These are phyloP conservation scores for Blastocystis sp. DNA, from an alignment of 352 stramenopile genomes.

Conservation along the genomic window DNA sequence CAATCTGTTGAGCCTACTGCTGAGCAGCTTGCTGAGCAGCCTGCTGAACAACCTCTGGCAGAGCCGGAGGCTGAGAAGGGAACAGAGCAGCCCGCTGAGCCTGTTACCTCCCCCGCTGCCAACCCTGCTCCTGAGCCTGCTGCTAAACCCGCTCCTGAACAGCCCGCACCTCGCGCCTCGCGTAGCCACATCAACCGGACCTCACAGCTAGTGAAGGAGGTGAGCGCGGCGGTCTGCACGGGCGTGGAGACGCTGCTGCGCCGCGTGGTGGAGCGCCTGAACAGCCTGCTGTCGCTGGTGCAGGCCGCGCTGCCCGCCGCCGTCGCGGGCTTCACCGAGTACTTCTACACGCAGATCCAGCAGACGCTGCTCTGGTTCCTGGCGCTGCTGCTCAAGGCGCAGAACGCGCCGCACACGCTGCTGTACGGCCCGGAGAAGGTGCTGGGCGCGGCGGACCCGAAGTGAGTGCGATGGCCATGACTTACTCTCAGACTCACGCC, in stretches of 20 bases:
- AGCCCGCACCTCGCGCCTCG: not conserved
- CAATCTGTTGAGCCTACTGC: too few relatives aligned
- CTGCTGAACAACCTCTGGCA: not conserved
- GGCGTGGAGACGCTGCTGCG: not conserved
- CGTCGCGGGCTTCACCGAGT: slow-evolving; percentile 39
- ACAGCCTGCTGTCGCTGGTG: slow-evolving; percentile 40
- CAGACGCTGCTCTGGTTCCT: slow-evolving; percentile 34
- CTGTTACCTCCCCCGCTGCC: not conserved
- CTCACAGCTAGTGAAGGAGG: not conserved
- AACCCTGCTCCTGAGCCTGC: not conserved
- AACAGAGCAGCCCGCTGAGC: not conserved
- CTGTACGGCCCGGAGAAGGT: slow-evolving; percentile 10
- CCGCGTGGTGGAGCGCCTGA: slow-evolving; percentile 7
- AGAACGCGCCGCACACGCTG: slow-evolving; percentile 13
- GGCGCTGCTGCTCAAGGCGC: not conserved
- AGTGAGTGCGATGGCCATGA: not conserved
- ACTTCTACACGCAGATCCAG: slow-evolving; percentile 64
- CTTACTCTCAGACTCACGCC: not conserved
- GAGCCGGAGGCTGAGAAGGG: too few relatives aligned
- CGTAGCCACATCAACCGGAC: not conserved
- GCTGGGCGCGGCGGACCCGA: not conserved
- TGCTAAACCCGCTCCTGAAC: not conserved
- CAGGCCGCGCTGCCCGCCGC: slow-evolving; percentile 4
- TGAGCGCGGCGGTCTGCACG: not conserved
- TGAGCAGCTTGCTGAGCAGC: not conserved